Conservation (phyloP, 331 rosid species). For the Prunus yedoensis region DNA sequence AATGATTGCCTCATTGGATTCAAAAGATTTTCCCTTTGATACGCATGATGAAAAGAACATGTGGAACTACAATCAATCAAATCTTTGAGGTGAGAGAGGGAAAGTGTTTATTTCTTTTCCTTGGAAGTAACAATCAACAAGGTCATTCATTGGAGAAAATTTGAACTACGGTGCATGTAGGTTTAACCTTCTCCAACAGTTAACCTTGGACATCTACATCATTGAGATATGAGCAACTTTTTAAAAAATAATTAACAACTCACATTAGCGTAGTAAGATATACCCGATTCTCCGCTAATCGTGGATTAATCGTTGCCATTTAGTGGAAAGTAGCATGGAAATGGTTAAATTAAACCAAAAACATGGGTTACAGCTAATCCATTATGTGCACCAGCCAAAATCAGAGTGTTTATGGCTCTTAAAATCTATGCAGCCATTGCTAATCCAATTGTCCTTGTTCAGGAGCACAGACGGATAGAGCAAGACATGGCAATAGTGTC, state of each 20-base stretch:
- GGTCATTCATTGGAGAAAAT: not conserved
- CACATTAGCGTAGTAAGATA: slow-evolving; percentile 5
- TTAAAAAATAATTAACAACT: not conserved
- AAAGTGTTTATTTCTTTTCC: no score
- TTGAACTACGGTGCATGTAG: no score
- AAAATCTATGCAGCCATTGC: not conserved
- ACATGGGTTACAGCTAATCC: slow-evolving; percentile 63
- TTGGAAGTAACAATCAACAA: no score
- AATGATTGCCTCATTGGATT: no score
- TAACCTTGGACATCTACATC: slow-evolving; percentile 26
- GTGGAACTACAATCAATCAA: no score
- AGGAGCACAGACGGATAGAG: not conserved
- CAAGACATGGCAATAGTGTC: not conserved
- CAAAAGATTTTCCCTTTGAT: no score
- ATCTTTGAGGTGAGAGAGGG: no score
- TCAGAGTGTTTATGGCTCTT: not conserved
- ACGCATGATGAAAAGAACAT: no score
- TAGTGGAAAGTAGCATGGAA: slow-evolving; percentile 23
- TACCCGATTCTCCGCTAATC: slow-evolving; percentile 49
- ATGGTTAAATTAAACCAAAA: slow-evolving; percentile 13
- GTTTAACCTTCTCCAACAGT: not conserved
- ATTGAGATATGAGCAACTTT: slow-evolving; percentile 13
- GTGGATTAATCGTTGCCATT: slow-evolving; percentile 43
- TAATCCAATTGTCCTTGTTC: not conserved
- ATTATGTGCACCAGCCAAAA: not conserved